Evolutionary conservation across 2,329 filamentous ascomycete species (phyloP).

Genomic region (Westerdykella sp.): DNA sequence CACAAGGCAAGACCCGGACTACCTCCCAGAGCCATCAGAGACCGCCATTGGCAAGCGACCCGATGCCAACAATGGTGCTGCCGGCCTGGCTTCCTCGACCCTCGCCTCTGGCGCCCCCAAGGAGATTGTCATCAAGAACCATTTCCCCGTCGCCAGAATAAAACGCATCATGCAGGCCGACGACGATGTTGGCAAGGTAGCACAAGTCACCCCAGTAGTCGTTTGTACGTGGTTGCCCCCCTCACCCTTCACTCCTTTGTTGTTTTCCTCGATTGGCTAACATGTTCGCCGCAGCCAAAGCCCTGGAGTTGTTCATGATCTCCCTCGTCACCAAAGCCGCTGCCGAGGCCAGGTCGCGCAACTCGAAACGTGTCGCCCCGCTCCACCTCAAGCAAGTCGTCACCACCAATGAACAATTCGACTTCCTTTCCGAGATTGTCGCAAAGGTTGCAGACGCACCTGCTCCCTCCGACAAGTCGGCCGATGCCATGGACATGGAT

Average conservation of each 20-base stretch:
- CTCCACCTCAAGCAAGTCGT: constrained; percentile 89
- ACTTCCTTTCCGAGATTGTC: constrained; percentile 89
- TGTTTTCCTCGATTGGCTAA: neutral
- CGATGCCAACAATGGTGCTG: constrained; percentile 16
- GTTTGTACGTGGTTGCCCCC: constrained; percentile 54
- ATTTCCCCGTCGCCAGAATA: constrained; percentile 94
- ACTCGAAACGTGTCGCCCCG: constrained; percentile 83
- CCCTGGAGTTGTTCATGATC: constrained; percentile 96
- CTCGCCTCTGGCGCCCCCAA: constrained; percentile 36
- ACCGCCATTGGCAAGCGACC: constrained; percentile 20
- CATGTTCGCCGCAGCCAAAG: constrained; percentile 59
- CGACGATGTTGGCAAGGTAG: constrained; percentile 96
- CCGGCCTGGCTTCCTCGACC: constrained; percentile 5
- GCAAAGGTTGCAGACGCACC: constrained; percentile 68
- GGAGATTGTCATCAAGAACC: constrained; percentile 76
- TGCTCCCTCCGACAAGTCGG: constrained; percentile 38
- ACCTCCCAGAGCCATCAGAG: constrained; percentile 29
- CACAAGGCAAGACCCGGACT: constrained; percentile 33
- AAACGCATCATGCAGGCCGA: constrained; percentile 99
- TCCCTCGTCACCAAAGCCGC: constrained; percentile 84
- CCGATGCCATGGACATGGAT: constrained; percentile 38
- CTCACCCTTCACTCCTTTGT: neutral
- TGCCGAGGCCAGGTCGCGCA: constrained; percentile 71
- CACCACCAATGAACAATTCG: constrained; percentile 81
- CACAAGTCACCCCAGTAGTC: constrained; percentile 92